Conservation (phyloP, 176 grass and related monocot genomes). For the Bolboschoenus planiculmis region DNA sequence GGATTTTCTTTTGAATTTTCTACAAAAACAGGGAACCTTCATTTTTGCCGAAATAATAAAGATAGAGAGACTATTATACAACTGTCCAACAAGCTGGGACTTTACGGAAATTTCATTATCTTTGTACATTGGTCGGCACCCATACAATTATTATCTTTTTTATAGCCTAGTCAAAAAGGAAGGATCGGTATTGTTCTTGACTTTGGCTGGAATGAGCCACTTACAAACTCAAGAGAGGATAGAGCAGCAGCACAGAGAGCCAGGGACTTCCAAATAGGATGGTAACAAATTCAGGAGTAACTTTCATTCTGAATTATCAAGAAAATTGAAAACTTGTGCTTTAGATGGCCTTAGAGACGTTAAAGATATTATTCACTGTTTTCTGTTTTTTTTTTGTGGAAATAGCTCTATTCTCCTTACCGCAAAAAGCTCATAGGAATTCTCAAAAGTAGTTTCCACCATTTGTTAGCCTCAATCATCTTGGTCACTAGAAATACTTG, state of each 20-base stretch:
- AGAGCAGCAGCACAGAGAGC: constrained; percentile 75
- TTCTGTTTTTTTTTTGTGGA: neutral
- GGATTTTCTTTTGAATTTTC: neutral
- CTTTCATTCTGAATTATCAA: neutral
- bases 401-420: neutral
- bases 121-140: neutral
- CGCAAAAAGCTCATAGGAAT: neutral
- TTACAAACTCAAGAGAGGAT: constrained; percentile 55
- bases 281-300: constrained; percentile 33
- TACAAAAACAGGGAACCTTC: neutral
- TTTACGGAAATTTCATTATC: neutral
- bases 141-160: neutral
- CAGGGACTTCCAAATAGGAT: constrained; percentile 89
- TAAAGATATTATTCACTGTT: neutral
- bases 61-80: neutral
- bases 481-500: neutral
- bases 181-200: constrained; percentile 65
- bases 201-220: constrained; percentile 64
- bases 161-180: constrained; percentile 45
- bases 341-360: neutral
- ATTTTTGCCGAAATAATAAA: neutral
- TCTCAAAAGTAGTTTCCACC: neutral
- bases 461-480: neutral
- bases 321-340: neutral
- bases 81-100: neutral